Conservation (phyloP, 257 asterid genomes). For the Gentiana macrophylla region DNA sequence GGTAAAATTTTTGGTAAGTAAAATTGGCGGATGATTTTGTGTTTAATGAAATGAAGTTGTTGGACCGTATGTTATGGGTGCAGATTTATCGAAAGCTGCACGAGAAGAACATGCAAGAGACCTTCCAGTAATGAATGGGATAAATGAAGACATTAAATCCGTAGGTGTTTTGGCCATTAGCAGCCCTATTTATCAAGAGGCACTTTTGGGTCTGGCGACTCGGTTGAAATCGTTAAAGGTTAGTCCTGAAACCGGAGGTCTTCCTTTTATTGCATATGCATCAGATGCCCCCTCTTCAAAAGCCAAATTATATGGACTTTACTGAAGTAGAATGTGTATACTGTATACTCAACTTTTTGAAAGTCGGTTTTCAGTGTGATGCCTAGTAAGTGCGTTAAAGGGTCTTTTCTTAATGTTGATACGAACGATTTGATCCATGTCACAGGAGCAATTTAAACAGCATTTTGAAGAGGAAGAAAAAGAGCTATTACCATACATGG, state of each 20-base stretch:
- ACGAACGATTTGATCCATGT: background rate
- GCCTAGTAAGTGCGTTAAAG: too few species aligned
- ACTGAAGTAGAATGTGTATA: too few species aligned
- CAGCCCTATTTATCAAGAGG: conserved; percentile 76
- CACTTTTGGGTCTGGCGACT: conserved; percentile 40
- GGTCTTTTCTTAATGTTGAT: background rate
- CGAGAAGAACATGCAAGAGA: conserved; percentile 82
- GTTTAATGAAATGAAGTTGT: too few species aligned
- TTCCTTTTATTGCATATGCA: too few species aligned
- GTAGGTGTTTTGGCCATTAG: conserved; percentile 74
- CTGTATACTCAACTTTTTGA: too few species aligned
- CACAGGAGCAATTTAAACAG: conserved; percentile 32
- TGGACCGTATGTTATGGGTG: conserved; percentile 5
- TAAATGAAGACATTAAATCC: conserved; percentile 89
- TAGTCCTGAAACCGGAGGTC: background rate
- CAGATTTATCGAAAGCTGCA: conserved; percentile 90
- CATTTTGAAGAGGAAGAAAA: conserved; percentile 87
- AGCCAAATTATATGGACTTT: too few species aligned
- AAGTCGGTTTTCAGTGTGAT: too few species aligned
- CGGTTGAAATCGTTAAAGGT: conserved; percentile 75
- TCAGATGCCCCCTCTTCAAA: too few species aligned
- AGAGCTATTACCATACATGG: conserved; percentile 80
- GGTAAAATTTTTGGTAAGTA: too few species aligned
- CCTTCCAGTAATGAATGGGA: conserved; percentile 93
- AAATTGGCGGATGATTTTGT: too few species aligned